Percentiles rank a stretch among this genome's conserved stretches.
These are phyloP conservation scores for Malus orientalis DNA, from an alignment of 306 rosid genomes.

Conservation along the genomic window DNA sequence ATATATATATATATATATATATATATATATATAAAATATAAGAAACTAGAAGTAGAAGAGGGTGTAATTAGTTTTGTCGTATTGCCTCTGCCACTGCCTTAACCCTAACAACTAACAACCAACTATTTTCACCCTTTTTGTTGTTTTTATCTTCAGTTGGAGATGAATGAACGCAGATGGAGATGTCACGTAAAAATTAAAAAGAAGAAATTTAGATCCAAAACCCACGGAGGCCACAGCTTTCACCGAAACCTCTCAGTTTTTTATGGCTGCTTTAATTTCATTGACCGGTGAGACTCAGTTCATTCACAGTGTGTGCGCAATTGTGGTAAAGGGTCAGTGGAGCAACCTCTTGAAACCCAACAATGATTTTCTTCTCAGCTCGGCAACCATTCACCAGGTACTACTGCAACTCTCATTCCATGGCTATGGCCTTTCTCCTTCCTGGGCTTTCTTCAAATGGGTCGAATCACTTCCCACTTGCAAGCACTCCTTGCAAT, in stretches of 20 bases:
- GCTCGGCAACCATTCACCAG: conserved; percentile 47
- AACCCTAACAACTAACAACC: too few relatives aligned
- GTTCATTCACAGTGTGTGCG: conserved; percentile 37
- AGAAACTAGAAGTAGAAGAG: too few relatives aligned
- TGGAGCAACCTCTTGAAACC: conserved; percentile 52
- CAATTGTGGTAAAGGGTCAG: conserved; percentile 53
- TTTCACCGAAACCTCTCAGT: not conserved
- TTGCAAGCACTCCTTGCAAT: conserved; percentile 61
- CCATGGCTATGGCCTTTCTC: conserved; percentile 35
- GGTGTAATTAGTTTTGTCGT: too few relatives aligned
- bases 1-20: too few relatives aligned
- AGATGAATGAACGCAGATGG: too few relatives aligned
- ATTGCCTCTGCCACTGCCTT: too few relatives aligned
- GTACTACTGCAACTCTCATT: conserved; percentile 48
- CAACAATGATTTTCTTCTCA: conserved; percentile 33
- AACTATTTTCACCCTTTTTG: too few relatives aligned
- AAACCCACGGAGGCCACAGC: not conserved
- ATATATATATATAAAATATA: too few relatives aligned
- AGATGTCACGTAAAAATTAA: too few relatives aligned
- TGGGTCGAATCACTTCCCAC: conserved; percentile 57
- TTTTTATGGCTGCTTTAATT: conserved; percentile 4
- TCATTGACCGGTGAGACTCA: conserved; percentile 21
- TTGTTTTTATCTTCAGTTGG: too few relatives aligned
- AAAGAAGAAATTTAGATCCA: not conserved
- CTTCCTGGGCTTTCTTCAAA: conserved; percentile 58